Evolutionary conservation across 208 protist species (phyloP).

Genomic region (Acanthamoeba culbertsoni): DNA sequence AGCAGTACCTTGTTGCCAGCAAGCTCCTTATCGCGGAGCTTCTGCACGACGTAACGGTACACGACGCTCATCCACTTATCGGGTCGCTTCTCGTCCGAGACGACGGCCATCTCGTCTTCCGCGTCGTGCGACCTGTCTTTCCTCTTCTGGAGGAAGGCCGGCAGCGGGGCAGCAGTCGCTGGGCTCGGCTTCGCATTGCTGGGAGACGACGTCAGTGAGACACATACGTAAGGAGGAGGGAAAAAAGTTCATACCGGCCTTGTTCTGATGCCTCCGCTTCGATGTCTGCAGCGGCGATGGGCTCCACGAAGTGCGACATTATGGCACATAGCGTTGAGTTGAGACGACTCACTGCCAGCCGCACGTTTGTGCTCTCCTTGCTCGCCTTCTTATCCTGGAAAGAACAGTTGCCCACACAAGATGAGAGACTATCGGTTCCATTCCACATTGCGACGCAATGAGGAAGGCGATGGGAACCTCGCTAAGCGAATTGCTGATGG

Average conservation of each 20-base stretch:
- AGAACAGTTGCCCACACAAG: neutral
- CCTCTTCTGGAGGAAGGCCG: conserved; percentile 13
- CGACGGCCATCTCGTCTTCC: neutral
- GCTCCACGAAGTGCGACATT: conserved; percentile 13
- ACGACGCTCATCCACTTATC: conserved; percentile 4
- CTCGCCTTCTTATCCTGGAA: neutral
- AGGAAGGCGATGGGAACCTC: neutral
- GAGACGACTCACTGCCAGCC: neutral
- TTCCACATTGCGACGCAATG: no score
- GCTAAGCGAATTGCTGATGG: neutral
- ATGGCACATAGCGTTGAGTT: conserved; percentile 11
- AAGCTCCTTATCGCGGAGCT: neutral
- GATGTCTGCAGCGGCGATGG: neutral
- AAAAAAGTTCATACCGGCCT: neutral
- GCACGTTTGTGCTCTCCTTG: neutral
- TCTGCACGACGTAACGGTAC: neutral
- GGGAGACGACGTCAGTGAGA: neutral
- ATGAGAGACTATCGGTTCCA: neutral
- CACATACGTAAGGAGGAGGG: neutral
- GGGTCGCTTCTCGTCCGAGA: neutral
- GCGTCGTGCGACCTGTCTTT: neutral
- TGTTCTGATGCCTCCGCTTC: neutral
- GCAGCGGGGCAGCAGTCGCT: neutral
- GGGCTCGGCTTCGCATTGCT: neutral
- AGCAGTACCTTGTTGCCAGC: neutral